These are phyloP conservation scores for Meyerozyma sp. DNA, from an alignment of 1,139 yeast genomes.

Conservation along the genomic window DNA sequence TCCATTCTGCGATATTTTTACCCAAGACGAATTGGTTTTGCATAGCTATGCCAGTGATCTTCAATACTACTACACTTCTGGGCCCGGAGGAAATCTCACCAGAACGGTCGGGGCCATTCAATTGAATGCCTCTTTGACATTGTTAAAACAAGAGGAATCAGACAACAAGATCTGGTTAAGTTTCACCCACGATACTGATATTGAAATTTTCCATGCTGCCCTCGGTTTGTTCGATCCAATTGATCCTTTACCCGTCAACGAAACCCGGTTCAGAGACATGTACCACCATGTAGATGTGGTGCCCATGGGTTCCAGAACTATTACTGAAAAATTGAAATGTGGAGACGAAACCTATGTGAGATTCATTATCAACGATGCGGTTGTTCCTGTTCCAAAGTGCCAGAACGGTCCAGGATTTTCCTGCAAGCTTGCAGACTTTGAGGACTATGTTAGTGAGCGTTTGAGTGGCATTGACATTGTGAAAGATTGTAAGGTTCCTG, in stretches of 20 bases:
- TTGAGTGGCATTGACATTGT: conserved; percentile 23
- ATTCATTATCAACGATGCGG: conserved; percentile 51
- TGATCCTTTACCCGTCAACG: conserved; percentile 22
- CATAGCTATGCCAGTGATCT: conserved; percentile 43
- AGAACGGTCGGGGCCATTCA: conserved; percentile 42
- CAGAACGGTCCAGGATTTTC: conserved; percentile 54
- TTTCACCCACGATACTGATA: conserved; percentile 59
- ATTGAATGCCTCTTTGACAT: conserved; percentile 42
- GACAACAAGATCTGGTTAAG: conserved; percentile 37
- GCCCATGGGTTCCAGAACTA: conserved; percentile 54
- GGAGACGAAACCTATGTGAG: conserved; percentile 38
- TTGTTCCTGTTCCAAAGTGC: conserved; percentile 48
- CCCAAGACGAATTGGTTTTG: conserved; percentile 42
- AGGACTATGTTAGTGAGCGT: conserved; percentile 25
- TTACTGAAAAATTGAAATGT: conserved; percentile 44
- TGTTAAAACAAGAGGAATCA: conserved; percentile 26
- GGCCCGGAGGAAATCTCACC: conserved; percentile 46
- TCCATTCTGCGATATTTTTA: conserved; percentile 47
- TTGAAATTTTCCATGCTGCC: conserved; percentile 45
- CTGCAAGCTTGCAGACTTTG: conserved; percentile 42
- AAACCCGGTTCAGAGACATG: conserved; percentile 32
- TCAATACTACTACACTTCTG: conserved; percentile 40
- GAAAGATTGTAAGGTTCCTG: conserved; percentile 24
- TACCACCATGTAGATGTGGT: conserved; percentile 44
- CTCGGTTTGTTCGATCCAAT: conserved; percentile 43